Base-by-base conservation (phyloP, 441 rosid species). In the Dalechampia spathulata region DNA sequence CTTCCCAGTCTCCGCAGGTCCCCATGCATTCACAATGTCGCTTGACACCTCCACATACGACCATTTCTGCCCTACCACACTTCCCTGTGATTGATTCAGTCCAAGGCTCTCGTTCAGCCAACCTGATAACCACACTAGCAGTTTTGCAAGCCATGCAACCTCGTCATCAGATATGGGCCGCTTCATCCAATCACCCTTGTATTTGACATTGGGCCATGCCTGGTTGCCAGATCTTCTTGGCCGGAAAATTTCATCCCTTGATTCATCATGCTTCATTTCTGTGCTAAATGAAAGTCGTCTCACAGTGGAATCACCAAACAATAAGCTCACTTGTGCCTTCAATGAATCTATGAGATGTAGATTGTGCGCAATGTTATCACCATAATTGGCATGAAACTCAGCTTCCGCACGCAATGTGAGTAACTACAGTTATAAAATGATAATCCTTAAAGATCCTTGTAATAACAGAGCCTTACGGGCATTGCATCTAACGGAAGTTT, bases 111-210 rank as follows among this genome's bases (percentile, higher is more conserved):
- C 80, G 12, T 90, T 90, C 50, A 87, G 63, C 91, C 81, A 71
- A 45, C 47, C 52, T 1, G 97, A 90, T 23, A 82, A 66, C 72
- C 62, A 67, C 57, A 87, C 76, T 15, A 91, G 76, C 56, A 81
- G 52, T 58, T 81, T 83, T 3, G 81, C 96, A 26, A 91, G 82
- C 95, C 89, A 91, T 39, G 78, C 85, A 30, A 91, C 72, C 72
- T 87, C 98, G 40, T 86, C 85, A 21, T 73, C 74, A 2, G 98
- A 91, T 44, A 79, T 67, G 0, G 98, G 98, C 15, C 93, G 90
- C 52, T 71, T 83, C 93, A 91, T 85, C 90, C 88, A 77, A 61
- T 91, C 96, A 16, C 93, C 95, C 67, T 81, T 83, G 76, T 79
- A 87, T 59, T 74, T 75, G 57, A 74, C 45, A 34, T 66, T 50